These are phyloP conservation scores for Kitagawia praeruptora DNA, from an alignment of 129 eudicot species.

Conservation along the genomic window DNA sequence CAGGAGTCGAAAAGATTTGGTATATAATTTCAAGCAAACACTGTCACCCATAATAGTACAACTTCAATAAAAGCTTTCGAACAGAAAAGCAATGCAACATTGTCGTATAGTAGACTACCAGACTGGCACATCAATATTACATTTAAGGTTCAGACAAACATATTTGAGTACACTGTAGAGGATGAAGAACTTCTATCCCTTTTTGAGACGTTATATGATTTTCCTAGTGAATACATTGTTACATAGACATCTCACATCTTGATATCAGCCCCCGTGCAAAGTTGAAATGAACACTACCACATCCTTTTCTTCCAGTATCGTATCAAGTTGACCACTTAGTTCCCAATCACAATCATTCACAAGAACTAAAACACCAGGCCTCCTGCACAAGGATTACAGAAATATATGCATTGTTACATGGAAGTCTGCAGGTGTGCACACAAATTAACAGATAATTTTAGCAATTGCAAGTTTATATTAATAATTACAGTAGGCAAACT, in stretches of 20 bases:
- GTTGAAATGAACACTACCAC: constrained; percentile 85
- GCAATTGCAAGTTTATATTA: not conserved
- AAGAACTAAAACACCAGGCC: constrained; percentile 95
- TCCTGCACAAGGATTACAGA: constrained; percentile 38
- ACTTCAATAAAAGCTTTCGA: not conserved
- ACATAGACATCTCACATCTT: not conserved
- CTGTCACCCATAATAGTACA: not conserved
- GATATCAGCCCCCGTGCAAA: constrained; percentile 77
- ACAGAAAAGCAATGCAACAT: not conserved
- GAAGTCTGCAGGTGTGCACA: not conserved
- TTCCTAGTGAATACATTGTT: not conserved
- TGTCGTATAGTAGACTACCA: not conserved
- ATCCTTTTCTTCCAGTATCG: constrained; percentile 82
- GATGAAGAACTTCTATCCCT: not conserved
- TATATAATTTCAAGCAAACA: not conserved
- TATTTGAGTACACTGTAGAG: not conserved
- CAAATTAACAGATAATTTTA: not conserved
- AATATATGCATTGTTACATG: not conserved
- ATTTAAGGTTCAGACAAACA: not conserved
- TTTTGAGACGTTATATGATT: not conserved
- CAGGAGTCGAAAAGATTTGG: not conserved
- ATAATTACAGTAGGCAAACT: not conserved
- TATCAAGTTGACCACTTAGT: constrained; percentile 88
- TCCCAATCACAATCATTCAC: constrained; percentile 97
- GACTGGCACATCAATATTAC: not conserved